Conservation (phyloP, 345 rosid genomes). For the Salix suchowensis region DNA sequence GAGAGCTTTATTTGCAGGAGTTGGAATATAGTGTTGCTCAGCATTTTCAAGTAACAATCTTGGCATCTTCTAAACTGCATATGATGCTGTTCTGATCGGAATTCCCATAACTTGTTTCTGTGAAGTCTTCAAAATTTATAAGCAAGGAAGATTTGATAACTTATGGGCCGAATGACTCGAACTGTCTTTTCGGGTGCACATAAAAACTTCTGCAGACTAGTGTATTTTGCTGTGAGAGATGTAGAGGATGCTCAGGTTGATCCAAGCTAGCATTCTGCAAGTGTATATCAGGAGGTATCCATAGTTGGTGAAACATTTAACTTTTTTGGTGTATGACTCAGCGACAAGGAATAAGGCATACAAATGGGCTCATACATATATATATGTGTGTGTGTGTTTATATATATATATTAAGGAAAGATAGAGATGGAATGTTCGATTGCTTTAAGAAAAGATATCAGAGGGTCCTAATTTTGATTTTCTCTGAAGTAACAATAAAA, state of each 20-base stretch:
- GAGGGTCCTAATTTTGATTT: neutral
- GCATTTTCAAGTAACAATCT: slow-evolving; percentile 27
- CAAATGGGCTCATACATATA: neutral
- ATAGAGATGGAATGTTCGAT: neutral
- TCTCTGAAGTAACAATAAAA: neutral
- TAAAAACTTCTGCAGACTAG: neutral
- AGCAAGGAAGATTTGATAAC: neutral
- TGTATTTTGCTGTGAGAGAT: neutral
- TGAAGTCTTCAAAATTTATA: slow-evolving; percentile 27
- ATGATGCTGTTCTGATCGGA: slow-evolving; percentile 18
- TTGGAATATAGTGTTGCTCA: slow-evolving; percentile 26
- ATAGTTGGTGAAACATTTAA: neutral
- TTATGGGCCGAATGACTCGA: neutral
- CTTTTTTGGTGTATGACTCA: neutral
- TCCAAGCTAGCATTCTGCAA: neutral
- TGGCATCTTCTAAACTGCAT: slow-evolving; percentile 29
- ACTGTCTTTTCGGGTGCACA: neutral
- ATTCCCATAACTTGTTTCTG: slow-evolving; percentile 23
- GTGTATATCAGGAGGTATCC: neutral
- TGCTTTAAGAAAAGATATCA: neutral
- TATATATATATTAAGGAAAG: neutral
- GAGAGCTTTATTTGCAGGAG: slow-evolving; percentile 29
- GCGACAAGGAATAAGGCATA: neutral
- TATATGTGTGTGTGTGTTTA: no score
- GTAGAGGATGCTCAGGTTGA: neutral